Evolutionary conservation across 306 rosid species (phyloP).

Genomic region (Psophocarpus tetragonolobus): DNA sequence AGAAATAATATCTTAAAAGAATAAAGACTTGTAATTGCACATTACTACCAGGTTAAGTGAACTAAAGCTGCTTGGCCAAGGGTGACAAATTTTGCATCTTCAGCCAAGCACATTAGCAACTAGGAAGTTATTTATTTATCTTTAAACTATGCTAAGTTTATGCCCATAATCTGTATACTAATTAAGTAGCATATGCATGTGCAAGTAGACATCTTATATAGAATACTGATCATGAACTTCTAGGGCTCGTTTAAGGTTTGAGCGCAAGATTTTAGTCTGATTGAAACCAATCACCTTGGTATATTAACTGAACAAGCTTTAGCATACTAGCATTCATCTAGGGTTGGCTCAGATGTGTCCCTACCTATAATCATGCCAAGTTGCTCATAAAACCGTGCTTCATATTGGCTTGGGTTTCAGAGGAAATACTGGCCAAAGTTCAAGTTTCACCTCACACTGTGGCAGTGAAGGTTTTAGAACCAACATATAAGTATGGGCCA

Average conservation of each 20-base stretch:
- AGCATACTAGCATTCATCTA: background rate
- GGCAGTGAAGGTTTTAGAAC: background rate
- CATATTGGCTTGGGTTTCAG: background rate
- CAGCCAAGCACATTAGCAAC: background rate
- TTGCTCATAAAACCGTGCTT: background rate
- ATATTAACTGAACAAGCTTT: background rate
- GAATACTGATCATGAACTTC: background rate
- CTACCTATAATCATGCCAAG: background rate
- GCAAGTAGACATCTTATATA: background rate
- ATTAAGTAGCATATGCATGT: background rate
- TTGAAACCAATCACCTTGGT: background rate
- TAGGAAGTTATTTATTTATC: background rate
- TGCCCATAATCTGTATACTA: background rate
- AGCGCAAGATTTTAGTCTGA: conserved; percentile 3
- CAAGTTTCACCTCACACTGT: background rate
- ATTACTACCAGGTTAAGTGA: background rate
- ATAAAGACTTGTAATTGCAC: background rate
- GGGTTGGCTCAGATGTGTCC: background rate
- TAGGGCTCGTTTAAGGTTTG: background rate
- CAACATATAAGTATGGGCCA: background rate
- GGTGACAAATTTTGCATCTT: background rate
- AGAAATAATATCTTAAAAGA: background rate
- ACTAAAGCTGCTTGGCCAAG: background rate
- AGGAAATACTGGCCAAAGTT: background rate
- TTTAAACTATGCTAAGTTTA: background rate